Percentiles rank a stretch among this genome's conserved stretches.
These are phyloP conservation scores for Claviceps sp. DNA, from an alignment of 2,329 filamentous ascomycete species.

Conservation along the genomic window DNA sequence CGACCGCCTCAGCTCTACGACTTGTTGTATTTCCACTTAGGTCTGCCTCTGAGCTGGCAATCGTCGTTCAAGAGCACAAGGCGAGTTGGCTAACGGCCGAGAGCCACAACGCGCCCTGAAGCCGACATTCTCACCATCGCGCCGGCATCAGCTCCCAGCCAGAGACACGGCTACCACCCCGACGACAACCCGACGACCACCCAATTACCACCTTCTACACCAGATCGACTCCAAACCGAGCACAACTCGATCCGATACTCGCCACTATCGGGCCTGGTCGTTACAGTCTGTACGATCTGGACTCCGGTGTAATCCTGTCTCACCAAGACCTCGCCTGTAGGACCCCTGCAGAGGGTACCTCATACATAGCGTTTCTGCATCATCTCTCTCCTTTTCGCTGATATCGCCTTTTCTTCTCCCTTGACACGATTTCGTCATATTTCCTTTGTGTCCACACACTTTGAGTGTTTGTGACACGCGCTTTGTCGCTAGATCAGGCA, in stretches of 20 bases:
- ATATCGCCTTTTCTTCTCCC: neutral
- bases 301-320: neutral
- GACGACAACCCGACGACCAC: too few relatives aligned
- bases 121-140: neutral
- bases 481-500: too few relatives aligned
- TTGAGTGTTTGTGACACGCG: too few relatives aligned
- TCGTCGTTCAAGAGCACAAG: too few relatives aligned
- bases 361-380: neutral
- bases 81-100: too few relatives aligned
- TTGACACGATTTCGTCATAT: neutral
- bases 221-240: neutral
- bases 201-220: neutral
- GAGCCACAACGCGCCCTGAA: neutral
- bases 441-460: too few relatives aligned
- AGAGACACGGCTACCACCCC: neutral
- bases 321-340: neutral
- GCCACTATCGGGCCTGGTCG: neutral
- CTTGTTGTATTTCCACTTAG: neutral
- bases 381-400: neutral
- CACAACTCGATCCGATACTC: neutral
- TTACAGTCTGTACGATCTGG: neutral
- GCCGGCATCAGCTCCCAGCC: too few relatives aligned
- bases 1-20: neutral
- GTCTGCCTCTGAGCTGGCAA: neutral
- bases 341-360: neutral